A percentile compares a stretch with the other conserved stretches of the same genome.
These are phyloP conservation scores for Leccinum rimulosum DNA, from an alignment of 768 basidiomycete species.

Conservation along the genomic window DNA sequence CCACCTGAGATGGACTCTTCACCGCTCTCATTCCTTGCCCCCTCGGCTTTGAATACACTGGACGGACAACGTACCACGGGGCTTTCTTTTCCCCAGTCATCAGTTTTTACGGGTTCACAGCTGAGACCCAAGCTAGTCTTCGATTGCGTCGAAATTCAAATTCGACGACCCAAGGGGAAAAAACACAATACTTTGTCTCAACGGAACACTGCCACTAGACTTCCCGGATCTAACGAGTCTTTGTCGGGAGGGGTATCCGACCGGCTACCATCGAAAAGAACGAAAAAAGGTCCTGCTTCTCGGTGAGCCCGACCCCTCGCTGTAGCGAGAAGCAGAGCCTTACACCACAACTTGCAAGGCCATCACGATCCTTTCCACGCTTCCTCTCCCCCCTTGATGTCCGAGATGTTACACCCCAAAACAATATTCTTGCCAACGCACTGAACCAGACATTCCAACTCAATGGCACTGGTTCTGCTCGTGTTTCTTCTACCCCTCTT, in stretches of 20 bases:
- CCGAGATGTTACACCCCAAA: background rate
- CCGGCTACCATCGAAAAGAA: conserved; percentile 13
- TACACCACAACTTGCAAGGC: conserved; percentile 26
- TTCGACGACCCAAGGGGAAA: conserved; percentile 9
- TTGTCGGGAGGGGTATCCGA: background rate
- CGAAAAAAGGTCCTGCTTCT: conserved; percentile 28
- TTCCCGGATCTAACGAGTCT: background rate
- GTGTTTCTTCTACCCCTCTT: conserved; percentile 7
- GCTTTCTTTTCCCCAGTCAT: background rate
- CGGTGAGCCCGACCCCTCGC: conserved; percentile 32
- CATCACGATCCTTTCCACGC: conserved; percentile 3
- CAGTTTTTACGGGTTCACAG: background rate
- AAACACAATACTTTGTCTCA: background rate
- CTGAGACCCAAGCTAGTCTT: conserved; percentile 19
- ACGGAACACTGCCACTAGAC: conserved; percentile 3
- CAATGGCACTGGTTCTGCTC: conserved; percentile 17
- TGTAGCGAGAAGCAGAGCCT: conserved; percentile 30
- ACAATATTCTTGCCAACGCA: conserved; percentile 21
- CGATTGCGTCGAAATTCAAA: conserved; percentile 24
- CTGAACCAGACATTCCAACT: conserved; percentile 28
- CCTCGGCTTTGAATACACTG: background rate
- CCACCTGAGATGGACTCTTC: conserved; percentile 22
- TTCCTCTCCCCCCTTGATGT: background rate
- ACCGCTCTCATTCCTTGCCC: background rate
- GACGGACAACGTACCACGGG: background rate